Base-by-base conservation (phyloP, 371 early-diverging fungal species). In the Chytridium lagenaria region DNA sequence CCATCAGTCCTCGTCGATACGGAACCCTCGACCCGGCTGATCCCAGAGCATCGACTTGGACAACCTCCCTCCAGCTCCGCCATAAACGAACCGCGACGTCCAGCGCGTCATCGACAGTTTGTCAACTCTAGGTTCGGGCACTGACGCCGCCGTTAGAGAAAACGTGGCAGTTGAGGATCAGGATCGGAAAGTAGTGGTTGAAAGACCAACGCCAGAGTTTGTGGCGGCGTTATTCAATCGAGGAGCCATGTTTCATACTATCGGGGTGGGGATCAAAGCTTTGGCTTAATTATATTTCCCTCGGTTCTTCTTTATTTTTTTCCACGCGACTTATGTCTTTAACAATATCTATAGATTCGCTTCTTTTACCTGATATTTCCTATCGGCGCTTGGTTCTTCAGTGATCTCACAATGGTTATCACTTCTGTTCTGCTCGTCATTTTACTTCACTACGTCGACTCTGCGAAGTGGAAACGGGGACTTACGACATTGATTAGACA, bases 331-430 rank as follows among this genome's bases (percentile, higher is more conserved):
- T n/a, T n/a, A n/a, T n/a, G n/a, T n/a, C n/a, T n/a, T n/a, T n/a
- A n/a, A n/a, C n/a, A n/a, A n/a, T n/a, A n/a, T n/a, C n/a, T n/a
- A n/a, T n/a, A n/a, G n/a, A 55, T 55, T 28, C 55, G 55, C 10
- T 55, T 55, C 55, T 55, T 55, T 26, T 55, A 55, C 55, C 26
- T 55, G 5, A 55, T 26, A 10, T 55, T 55, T 26, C 55, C 55
- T 15, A 16, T 55, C 30, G 26, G 5, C 7, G 55, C 55, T 16
- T 55, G 55, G 55, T 55, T 55, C 26, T 55, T 55, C 30, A 15
- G 16, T 7, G 55, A 55, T 7, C 16, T 55, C 10, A 55, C 55
- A 28, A 55, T 55, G 55, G 23, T 55, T 26, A 10, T 55, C 16
- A 23, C 55, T 10, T 10, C 55, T 55, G 26, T 55, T 26, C 16